Conservation (phyloP, 495 filamentous ascomycete genomes). For the Aspergillus steynii region DNA sequence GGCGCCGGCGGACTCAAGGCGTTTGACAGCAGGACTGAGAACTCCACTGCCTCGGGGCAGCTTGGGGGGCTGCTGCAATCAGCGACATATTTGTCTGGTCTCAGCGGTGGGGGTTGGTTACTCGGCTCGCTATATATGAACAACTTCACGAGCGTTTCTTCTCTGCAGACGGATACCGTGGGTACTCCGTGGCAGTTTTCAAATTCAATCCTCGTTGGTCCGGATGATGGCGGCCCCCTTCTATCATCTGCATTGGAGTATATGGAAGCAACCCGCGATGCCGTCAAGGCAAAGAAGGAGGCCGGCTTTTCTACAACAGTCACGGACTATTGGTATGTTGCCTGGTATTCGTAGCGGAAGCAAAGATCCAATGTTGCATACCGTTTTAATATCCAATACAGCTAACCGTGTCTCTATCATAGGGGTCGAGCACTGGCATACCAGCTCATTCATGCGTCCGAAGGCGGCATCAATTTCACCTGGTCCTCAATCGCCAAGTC, state of each 20-base stretch:
- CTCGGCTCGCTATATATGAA: conserved; percentile 86
- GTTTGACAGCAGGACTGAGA: conserved; percentile 73
- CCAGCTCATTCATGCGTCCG: conserved; percentile 75
- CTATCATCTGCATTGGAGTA: conserved; percentile 58
- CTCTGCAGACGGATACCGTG: conserved; percentile 43
- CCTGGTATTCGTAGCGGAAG: neutral
- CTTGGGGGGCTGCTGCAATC: conserved; percentile 85
- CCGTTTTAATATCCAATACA: conserved; percentile 16
- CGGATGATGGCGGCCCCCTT: conserved; percentile 51
- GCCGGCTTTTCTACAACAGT: conserved; percentile 76
- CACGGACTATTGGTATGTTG: conserved; percentile 78
- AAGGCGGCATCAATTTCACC: conserved; percentile 79
- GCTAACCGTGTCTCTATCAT: conserved; percentile 10
- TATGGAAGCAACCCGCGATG: conserved; percentile 61
- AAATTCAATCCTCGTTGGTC: conserved; percentile 74
- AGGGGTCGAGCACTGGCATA: conserved; percentile 72
- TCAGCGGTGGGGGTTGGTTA: conserved; percentile 88
- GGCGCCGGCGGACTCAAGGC: conserved; percentile 87
- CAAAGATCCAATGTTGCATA: too few species aligned
- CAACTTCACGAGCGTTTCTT: conserved; percentile 78
- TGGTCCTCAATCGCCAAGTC: conserved; percentile 81
- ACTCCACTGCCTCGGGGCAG: conserved; percentile 64
- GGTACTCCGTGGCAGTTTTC: conserved; percentile 73
- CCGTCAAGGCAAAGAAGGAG: conserved; percentile 63
- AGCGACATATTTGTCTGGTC: conserved; percentile 78